Evolutionary conservation across 2,329 filamentous ascomycete genomes (phyloP).

Genomic region (Fusarium humuli): DNA sequence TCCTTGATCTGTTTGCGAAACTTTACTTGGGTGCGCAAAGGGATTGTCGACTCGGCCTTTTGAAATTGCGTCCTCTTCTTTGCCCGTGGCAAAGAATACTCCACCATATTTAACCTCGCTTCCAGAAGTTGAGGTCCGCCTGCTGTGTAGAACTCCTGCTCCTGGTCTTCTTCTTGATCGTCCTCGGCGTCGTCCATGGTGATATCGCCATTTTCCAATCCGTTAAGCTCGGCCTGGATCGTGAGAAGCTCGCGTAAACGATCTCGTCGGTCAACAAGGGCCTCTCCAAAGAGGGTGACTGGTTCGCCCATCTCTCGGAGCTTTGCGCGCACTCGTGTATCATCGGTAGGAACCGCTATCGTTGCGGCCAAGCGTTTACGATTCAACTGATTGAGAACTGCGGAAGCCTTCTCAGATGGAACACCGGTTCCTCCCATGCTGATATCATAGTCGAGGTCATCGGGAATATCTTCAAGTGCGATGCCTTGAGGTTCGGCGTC

Average conservation of each 20-base stretch:
- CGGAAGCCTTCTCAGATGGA: constrained; percentile 83
- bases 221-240: constrained; percentile 74
- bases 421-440: constrained; percentile 73
- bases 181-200: constrained; percentile 71
- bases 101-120: constrained; percentile 82
- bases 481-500: constrained; percentile 72
- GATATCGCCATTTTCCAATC: constrained; percentile 67
- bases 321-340: constrained; percentile 82
- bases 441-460: constrained; percentile 87
- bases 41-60: constrained; percentile 83
- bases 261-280: constrained; percentile 85
- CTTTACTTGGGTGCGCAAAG: constrained; percentile 89
- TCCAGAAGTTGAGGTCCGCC: constrained; percentile 80
- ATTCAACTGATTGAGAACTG: constrained; percentile 87
- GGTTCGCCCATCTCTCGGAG: constrained; percentile 92
- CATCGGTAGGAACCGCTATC: constrained; percentile 93
- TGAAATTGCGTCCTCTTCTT: constrained; percentile 81
- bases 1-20: constrained; percentile 92
- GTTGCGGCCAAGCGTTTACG: constrained; percentile 89
- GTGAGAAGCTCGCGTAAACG: constrained; percentile 84
- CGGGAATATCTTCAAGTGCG: constrained; percentile 63
- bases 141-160: constrained; percentile 95
- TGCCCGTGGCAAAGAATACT: constrained; percentile 85
- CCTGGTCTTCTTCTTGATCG: constrained; percentile 76
- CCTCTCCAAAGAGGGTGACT: constrained; percentile 94